Percentiles rank a stretch among this genome's conserved stretches.
Conservation (phyloP, 768 basidiomycete species). For the Multifurca ochricompacta region DNA sequence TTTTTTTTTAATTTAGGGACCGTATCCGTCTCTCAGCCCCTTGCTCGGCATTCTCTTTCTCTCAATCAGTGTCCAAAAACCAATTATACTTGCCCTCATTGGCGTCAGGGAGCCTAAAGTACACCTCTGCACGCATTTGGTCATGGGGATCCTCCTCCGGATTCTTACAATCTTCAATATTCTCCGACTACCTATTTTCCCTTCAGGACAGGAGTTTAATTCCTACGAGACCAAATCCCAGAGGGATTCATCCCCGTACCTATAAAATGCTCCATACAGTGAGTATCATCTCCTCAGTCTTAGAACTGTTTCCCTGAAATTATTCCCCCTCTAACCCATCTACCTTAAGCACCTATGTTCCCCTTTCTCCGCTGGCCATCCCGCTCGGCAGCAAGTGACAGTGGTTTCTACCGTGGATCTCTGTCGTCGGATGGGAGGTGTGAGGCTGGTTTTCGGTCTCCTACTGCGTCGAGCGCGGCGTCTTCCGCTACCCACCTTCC, state of each 20-base stretch:
- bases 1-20: slow-evolving; percentile 1
- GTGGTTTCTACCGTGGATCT: background rate
- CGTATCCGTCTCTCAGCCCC: slow-evolving; percentile 5
- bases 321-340: background rate
- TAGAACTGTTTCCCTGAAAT: slow-evolving; percentile 1
- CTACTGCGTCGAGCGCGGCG: slow-evolving; percentile 4
- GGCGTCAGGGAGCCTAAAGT: slow-evolving; percentile 9
- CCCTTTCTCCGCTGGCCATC: slow-evolving; percentile 13
- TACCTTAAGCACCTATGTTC: background rate
- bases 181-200: slow-evolving; percentile 1
- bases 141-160: slow-evolving; percentile 4
- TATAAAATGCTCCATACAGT: slow-evolving; percentile 13
- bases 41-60: slow-evolving; percentile 8
- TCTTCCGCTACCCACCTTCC: slow-evolving; percentile 13
- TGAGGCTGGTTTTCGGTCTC: background rate
- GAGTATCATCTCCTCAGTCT: slow-evolving; percentile 2
- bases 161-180: background rate
- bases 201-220: slow-evolving; percentile 6
- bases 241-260: slow-evolving; percentile 1
- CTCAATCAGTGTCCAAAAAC: slow-evolving; percentile 9
- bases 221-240: background rate
- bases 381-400: slow-evolving; percentile 2
- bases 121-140: slow-evolving; percentile 5
- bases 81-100: slow-evolving; percentile 11
- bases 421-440: background rate